Conservation (phyloP, 2,329 filamentous ascomycete genomes). For the Arthrobotrys musiformis region DNA sequence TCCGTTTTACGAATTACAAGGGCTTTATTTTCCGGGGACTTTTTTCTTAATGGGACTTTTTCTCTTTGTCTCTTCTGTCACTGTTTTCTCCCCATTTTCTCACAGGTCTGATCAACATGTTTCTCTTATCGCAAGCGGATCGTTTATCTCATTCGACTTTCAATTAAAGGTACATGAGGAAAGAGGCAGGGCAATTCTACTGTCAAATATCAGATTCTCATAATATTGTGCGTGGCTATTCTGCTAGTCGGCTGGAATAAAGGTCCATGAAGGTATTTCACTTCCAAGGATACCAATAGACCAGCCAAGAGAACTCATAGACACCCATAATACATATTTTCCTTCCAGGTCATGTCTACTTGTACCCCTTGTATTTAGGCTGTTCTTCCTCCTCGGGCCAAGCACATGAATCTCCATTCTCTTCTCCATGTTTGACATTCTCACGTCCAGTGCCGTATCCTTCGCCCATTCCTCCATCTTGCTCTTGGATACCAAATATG, state of each 20-base stretch:
- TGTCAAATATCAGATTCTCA: too few species aligned
- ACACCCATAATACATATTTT: background rate
- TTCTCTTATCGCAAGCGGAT: background rate
- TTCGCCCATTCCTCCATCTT: background rate
- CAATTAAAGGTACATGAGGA: background rate
- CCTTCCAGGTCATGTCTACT: background rate
- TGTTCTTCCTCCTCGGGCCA: conserved; percentile 28
- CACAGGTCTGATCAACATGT: background rate
- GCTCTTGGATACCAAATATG: background rate
- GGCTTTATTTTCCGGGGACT: too few species aligned
- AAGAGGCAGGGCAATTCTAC: too few species aligned
- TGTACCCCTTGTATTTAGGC: background rate
- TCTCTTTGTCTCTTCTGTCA: too few species aligned
- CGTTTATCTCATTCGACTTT: background rate
- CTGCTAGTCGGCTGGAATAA: background rate
- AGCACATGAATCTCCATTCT: background rate
- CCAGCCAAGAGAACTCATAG: background rate
- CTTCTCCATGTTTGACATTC: background rate
- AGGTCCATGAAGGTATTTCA: background rate
- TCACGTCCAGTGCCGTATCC: background rate
- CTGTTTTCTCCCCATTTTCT: background rate
- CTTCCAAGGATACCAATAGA: background rate
- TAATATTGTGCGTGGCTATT: background rate
- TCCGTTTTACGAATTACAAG: too few species aligned
- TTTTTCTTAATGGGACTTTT: too few species aligned